Evolutionary conservation across 345 rosid genomes (phyloP).

Genomic region (Laguncularia racemosa): DNA sequence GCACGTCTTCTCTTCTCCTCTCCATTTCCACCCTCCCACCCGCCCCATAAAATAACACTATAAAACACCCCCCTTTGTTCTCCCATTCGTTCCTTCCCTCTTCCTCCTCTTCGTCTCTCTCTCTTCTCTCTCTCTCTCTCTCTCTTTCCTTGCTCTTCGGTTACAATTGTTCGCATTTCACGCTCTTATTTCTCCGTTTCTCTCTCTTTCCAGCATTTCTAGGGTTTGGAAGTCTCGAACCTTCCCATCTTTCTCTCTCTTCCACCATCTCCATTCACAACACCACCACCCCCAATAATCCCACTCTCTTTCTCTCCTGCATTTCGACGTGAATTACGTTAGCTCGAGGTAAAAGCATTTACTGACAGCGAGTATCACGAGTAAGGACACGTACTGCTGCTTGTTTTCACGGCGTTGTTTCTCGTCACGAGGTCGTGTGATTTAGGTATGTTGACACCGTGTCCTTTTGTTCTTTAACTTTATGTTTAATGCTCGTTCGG

Average conservation of each 20-base stretch:
- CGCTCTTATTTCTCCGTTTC: not conserved
- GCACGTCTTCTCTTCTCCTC: constrained; percentile 40
- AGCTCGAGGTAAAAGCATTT: too few species aligned
- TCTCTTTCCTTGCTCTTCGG: constrained; percentile 1
- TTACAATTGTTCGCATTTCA: constrained; percentile 18
- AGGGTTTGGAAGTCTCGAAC: not conserved
- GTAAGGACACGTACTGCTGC: too few species aligned
- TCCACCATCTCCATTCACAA: not conserved
- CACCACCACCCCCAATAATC: not conserved
- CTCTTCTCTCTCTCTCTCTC: constrained; percentile 1
- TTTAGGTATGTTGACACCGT: too few species aligned
- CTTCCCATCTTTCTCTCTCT: not conserved
- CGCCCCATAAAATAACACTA: constrained; percentile 27
- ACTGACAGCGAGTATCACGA: too few species aligned
- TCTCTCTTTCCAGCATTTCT: not conserved
- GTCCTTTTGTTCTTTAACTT: too few species aligned
- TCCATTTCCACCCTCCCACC: not conserved
- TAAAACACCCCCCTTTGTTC: constrained; percentile 44
- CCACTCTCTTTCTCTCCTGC: too few species aligned
- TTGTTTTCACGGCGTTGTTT: too few species aligned
- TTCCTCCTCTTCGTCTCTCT: constrained; percentile 14
- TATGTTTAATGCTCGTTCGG: too few species aligned
- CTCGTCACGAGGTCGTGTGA: too few species aligned
- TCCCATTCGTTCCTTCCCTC: constrained; percentile 16
- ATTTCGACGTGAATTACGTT: too few species aligned